Evolutionary conservation across 495 filamentous ascomycete genomes (phyloP).

Genomic region (Baudoinia panamericana): DNA sequence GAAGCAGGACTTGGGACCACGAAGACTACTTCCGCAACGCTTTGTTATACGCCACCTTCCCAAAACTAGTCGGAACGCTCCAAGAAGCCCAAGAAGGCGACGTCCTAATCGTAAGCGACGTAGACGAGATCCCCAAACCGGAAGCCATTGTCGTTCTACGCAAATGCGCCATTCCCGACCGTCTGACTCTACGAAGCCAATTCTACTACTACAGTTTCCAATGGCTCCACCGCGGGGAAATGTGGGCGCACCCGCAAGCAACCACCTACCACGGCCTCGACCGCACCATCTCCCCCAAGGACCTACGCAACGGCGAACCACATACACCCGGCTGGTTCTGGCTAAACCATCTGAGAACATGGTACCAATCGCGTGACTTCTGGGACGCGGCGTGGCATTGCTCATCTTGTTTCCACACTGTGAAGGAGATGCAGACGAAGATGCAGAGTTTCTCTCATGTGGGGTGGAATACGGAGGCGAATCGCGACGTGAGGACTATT

Average conservation of each 20-base stretch:
- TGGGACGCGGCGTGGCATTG: slow-evolving; percentile 43
- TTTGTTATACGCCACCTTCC: slow-evolving; percentile 38
- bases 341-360: slow-evolving; percentile 2
- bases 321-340: slow-evolving; percentile 4
- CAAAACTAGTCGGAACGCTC: slow-evolving; percentile 26
- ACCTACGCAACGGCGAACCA: slow-evolving; percentile 34
- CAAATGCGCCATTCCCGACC: slow-evolving; percentile 38
- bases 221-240: slow-evolving; percentile 36
- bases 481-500: slow-evolving; percentile 32
- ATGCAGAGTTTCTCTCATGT: slow-evolving; percentile 39
- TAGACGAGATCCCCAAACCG: slow-evolving; percentile 24
- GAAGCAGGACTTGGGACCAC: slow-evolving; percentile 28
- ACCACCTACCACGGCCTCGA: slow-evolving; percentile 37
- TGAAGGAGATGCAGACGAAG: slow-evolving; percentile 40
- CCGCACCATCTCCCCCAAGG: slow-evolving; percentile 36
- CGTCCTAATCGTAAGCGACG: slow-evolving; percentile 16
- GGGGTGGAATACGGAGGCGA: slow-evolving; percentile 33
- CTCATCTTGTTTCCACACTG: slow-evolving; percentile 39
- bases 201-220: slow-evolving; percentile 49
- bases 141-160: slow-evolving; percentile 33
- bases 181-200: slow-evolving; percentile 38
- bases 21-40: slow-evolving; percentile 42
- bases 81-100: slow-evolving; percentile 29
- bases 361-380: slow-evolving; percentile 27
- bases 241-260: slow-evolving; percentile 45